Evolutionary conservation across 2,329 filamentous ascomycete genomes (phyloP), one percentile per base, ranked within the genome.

Genomic region (Colletotrichum agaves): DNA sequence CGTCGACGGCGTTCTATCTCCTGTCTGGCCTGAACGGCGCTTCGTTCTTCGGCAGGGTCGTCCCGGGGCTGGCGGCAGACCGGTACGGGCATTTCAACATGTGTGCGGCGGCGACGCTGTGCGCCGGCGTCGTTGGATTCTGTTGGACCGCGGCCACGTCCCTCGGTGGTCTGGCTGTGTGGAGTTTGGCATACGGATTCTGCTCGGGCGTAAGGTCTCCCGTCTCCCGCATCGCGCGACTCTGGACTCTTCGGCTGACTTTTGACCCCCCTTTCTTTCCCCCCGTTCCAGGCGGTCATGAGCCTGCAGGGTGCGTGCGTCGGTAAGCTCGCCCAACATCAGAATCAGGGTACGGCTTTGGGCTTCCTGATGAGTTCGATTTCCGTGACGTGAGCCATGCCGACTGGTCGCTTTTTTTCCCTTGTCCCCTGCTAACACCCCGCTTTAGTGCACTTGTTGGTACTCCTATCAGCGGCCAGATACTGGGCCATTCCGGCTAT

Each of bases 21-120:
- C 78, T 91, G 5, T 82, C 87, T 15, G 85, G 90, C 68, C 80
- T 90, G 73, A 90, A 90, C 73, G 84, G 83, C 1, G 85, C 86
- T 27, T 86, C 84, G 0, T 80, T 83, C 3, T 78, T 83, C 31
- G 86, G 86, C 4, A 83, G 86, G 53, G 82, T 87, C 70, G 70
- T 83, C 3, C 85, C 86, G 0, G 84, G 84, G 50, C 78, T 85
- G 60, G 70, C 87, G 21, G 85, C 84, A 11, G 85, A 88, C 69
- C 79, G 79, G 56, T 75, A 79, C 21, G 85, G 85, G 1, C 81
- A 83, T 0, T 70, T 88, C 33, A 86, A 87, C 55, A 66, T 68
- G 8, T 61, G 69, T 37, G 76, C 80, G 0, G 47, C 75, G 2
- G 63, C 69, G 0, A 44, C 70, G 44, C 44, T 72, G 4, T 75